Evolutionary conservation across 371 early-diverging fungal species (phyloP).

Genomic region (Mortierella sp.): DNA sequence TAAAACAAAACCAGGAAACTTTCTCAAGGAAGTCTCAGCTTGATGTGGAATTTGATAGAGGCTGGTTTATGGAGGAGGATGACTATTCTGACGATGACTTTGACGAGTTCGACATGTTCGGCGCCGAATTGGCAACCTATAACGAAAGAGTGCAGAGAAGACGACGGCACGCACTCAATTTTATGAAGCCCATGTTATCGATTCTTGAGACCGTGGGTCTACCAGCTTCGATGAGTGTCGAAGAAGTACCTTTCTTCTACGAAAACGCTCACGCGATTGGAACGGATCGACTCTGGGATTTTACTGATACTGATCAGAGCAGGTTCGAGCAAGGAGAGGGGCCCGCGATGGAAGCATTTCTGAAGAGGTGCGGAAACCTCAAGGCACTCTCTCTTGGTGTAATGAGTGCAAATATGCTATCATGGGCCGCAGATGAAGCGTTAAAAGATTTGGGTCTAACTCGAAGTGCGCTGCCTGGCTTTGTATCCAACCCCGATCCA

Average conservation of each 20-base stretch:
- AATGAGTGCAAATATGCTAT: too few species aligned
- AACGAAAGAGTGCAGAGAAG: neutral
- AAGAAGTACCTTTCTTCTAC: constrained; percentile 7
- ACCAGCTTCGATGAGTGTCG: neutral
- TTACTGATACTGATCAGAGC: neutral
- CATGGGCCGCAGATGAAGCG: too few species aligned
- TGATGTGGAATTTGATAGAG: constrained; percentile 1
- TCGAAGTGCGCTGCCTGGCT: too few species aligned
- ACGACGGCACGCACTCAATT: neutral
- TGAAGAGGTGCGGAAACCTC: constrained; percentile 3
- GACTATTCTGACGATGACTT: neutral
- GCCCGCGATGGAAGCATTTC: constrained; percentile 7
- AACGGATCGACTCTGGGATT: neutral
- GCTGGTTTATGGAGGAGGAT: neutral
- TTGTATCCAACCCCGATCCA: too few species aligned
- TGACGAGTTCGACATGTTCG: neutral
- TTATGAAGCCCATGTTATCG: constrained; percentile 1
- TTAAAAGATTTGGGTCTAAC: too few species aligned
- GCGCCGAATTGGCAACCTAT: neutral
- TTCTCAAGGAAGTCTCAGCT: constrained; percentile 17
- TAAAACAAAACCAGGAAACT: neutral
- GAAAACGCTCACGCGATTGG: neutral
- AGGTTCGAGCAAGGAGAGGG: constrained; percentile 14
- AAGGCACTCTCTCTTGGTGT: neutral
- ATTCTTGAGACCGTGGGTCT: constrained; percentile 10